Percentiles rank a stretch among this genome's conserved stretches.
Conservation (phyloP, 805 yeast species). For the Candida succiphila region DNA sequence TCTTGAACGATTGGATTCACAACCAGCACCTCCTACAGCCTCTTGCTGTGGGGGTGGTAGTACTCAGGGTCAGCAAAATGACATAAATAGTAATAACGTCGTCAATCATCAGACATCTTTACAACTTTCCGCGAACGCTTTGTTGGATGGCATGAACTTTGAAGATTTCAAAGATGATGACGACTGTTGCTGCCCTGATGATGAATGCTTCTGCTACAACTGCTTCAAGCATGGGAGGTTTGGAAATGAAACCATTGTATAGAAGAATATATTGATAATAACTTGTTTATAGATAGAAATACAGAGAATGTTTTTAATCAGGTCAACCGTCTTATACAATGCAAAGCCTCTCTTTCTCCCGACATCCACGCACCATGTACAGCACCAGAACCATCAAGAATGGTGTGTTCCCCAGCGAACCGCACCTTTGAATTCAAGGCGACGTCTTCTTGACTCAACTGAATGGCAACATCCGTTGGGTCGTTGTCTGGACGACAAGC, state of each 20-base stretch:
- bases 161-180: slow-evolving; percentile 14
- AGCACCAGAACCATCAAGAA: slow-evolving; percentile 81
- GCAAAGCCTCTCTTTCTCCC: slow-evolving; percentile 31
- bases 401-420: slow-evolving; percentile 90
- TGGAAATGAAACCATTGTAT: slow-evolving; percentile 4
- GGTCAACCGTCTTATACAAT: neutral
- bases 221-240: slow-evolving; percentile 23
- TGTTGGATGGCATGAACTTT: slow-evolving; percentile 11
- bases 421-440: slow-evolving; percentile 47
- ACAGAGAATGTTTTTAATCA: neutral
- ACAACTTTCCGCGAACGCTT: slow-evolving; percentile 13
- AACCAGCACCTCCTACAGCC: too few relatives aligned
- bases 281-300: neutral
- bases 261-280: neutral
- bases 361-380: slow-evolving; percentile 86
- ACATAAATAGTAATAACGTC: too few relatives aligned
- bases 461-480: slow-evolving; percentile 51
- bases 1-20: neutral
- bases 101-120: too few relatives aligned
- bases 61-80: too few relatives aligned
- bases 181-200: slow-evolving; percentile 22
- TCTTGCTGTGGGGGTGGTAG: too few relatives aligned
- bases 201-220: slow-evolving; percentile 19
- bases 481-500: slow-evolving; percentile 63
- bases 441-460: slow-evolving; percentile 49